Evolutionary conservation across 2,329 filamentous ascomycete species (phyloP).

Genomic region (Magnaporthiopsis poae): DNA sequence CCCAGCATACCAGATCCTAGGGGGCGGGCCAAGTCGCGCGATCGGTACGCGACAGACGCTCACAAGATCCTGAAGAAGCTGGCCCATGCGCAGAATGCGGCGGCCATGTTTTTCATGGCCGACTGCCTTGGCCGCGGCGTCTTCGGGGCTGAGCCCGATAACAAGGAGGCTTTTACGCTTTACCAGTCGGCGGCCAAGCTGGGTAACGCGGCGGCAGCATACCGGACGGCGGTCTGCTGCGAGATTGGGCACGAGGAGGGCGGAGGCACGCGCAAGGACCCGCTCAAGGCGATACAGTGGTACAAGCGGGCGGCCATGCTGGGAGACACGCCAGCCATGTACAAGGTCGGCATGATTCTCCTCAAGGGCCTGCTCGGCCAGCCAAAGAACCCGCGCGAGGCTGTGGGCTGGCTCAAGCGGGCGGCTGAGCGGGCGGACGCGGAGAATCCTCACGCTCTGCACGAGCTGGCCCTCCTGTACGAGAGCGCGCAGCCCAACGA

Average conservation of each 20-base stretch:
- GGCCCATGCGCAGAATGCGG: conserved; percentile 58
- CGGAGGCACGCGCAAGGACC: conserved; percentile 82
- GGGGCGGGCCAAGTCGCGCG: conserved; percentile 63
- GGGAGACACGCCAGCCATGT: conserved; percentile 90
- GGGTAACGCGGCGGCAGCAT: conserved; percentile 77
- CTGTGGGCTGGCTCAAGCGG: conserved; percentile 83
- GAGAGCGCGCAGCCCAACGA: conserved; percentile 58
- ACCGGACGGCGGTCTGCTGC: conserved; percentile 91
- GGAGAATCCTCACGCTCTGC: conserved; percentile 89
- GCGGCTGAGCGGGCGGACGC: conserved; percentile 78
- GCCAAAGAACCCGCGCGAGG: conserved; percentile 69
- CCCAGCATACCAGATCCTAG: conserved; percentile 56
- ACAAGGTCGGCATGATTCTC: conserved; percentile 93
- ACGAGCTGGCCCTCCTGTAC: conserved; percentile 67
- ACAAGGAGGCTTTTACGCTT: conserved; percentile 83
- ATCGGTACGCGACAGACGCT: conserved; percentile 75
- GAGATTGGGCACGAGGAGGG: conserved; percentile 92
- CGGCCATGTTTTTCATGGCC: conserved; percentile 88
- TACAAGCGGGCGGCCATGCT: conserved; percentile 86
- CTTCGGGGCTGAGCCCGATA: conserved; percentile 69
- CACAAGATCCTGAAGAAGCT: conserved; percentile 89
- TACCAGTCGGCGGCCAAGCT: conserved; percentile 91
- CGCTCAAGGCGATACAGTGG: conserved; percentile 93
- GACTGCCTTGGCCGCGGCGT: conserved; percentile 78
- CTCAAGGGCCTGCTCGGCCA: conserved; percentile 92